Percentiles rank a stretch among this genome's conserved stretches.
Conservation (phyloP, 352 stramenopile genomes). For the Saprolegnia diclina region DNA sequence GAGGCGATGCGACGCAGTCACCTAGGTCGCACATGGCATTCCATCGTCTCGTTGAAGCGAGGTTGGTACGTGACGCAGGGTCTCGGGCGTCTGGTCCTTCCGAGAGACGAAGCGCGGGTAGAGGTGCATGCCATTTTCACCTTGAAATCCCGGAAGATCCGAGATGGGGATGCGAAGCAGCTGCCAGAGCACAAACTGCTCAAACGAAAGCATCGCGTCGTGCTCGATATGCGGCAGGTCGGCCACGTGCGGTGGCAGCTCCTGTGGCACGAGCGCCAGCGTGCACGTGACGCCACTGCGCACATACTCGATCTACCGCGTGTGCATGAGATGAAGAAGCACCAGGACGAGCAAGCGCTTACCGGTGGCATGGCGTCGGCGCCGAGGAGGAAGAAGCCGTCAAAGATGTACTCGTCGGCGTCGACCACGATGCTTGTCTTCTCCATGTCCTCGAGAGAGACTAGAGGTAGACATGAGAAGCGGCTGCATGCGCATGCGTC, state of each 20-base stretch:
- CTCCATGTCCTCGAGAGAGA: constrained; percentile 16
- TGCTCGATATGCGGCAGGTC: constrained; percentile 7
- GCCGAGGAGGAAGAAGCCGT: constrained; percentile 80
- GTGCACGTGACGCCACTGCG: constrained; percentile 72
- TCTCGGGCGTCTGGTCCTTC: constrained; percentile 53
- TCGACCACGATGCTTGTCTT: constrained; percentile 71
- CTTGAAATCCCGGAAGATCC: constrained; percentile 48
- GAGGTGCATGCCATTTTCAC: constrained; percentile 61
- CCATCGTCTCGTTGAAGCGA: constrained; percentile 22
- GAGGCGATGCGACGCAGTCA: constrained; percentile 27
- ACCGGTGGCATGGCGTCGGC: constrained; percentile 52
- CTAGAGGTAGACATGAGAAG: not conserved
- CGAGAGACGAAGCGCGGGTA: constrained; percentile 75
- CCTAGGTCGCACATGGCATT: constrained; percentile 33
- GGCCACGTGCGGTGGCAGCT: constrained; percentile 49
- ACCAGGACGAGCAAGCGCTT: constrained; percentile 34
- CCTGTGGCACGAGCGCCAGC: constrained; percentile 57
- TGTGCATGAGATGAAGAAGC: not conserved
- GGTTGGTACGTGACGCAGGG: constrained; percentile 53
- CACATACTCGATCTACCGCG: constrained; percentile 75
- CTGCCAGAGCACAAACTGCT: constrained; percentile 70
- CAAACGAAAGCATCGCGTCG: constrained; percentile 47
- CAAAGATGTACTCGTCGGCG: constrained; percentile 65
- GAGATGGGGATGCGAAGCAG: constrained; percentile 67
- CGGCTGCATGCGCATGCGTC: not conserved